Evolutionary conservation across 257 asterid species (phyloP).

Genomic region (Fraxinus cuspidata): DNA sequence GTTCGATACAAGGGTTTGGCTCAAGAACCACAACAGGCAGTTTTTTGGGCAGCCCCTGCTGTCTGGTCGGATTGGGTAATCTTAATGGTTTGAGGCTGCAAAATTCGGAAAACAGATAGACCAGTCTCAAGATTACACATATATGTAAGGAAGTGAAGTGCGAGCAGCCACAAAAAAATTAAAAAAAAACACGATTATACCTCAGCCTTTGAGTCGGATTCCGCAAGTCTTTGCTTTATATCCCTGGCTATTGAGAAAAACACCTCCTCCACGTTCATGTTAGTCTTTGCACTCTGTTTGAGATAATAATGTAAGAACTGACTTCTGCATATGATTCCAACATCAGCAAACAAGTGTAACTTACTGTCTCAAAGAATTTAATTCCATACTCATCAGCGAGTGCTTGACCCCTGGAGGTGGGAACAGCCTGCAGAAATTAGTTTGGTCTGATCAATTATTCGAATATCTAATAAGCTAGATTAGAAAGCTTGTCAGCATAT

Average conservation of each 20-base stretch:
- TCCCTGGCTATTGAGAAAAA: slow-evolving; percentile 93
- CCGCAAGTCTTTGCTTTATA: slow-evolving; percentile 89
- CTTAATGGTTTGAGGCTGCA: slow-evolving; percentile 79
- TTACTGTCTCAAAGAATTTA: slow-evolving; percentile 90
- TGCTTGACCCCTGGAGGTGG: slow-evolving; percentile 93
- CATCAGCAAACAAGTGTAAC: slow-evolving; percentile 27
- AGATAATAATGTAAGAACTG: slow-evolving; percentile 23
- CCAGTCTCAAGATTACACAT: too few relatives aligned
- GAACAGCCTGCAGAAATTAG: slow-evolving; percentile 66
- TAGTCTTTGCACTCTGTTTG: slow-evolving; percentile 89
- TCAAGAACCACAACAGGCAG: slow-evolving; percentile 83
- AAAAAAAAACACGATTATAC: too few relatives aligned
- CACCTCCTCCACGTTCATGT: slow-evolving; percentile 93
- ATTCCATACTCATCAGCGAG: slow-evolving; percentile 93
- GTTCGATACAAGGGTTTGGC: slow-evolving; percentile 20
- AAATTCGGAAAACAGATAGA: too few relatives aligned
- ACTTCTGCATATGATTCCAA: slow-evolving; percentile 10
- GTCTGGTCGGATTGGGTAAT: slow-evolving; percentile 70
- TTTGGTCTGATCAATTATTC: slow-evolving; percentile 11
- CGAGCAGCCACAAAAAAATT: too few relatives aligned
- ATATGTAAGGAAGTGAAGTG: too few relatives aligned
- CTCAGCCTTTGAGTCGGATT: slow-evolving; percentile 41
- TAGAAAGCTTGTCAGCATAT: too few relatives aligned
- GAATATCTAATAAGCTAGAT: slow-evolving; percentile 12
- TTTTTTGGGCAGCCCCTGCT: slow-evolving; percentile 57